phyloP scores from a whole-genome alignment of 371 early-diverging fungal species.

The Choanephora cucurbitarum region DNA sequence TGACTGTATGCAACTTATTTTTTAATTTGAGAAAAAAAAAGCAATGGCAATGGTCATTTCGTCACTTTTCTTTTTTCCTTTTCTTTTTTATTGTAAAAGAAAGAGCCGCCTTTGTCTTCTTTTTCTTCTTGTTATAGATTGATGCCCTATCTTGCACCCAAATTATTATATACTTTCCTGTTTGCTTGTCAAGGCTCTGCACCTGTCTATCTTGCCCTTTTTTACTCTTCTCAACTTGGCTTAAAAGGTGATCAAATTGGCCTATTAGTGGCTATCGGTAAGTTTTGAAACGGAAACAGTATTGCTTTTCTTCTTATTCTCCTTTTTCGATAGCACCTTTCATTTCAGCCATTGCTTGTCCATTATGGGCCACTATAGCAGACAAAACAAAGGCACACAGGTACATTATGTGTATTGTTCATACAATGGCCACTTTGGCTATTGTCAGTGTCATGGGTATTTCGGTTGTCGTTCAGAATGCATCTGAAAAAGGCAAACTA shows the following conservation, averaged over 20 bases:
- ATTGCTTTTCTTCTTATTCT: not conserved
- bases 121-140: constrained; percentile 2
- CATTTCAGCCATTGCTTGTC: constrained; percentile 56
- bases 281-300: not conserved
- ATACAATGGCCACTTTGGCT: constrained; percentile 50
- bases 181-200: constrained; percentile 59
- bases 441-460: constrained; percentile 60
- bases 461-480: constrained; percentile 41
- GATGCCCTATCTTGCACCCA: constrained; percentile 56
- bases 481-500: constrained; percentile 27
- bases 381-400: constrained; percentile 54
- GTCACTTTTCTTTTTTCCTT: no score
- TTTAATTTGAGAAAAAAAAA: no score
- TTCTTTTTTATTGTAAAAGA: no score
- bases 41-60: no score
- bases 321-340: constrained; percentile 42
- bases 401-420: constrained; percentile 54
- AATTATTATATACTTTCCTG: constrained; percentile 51
- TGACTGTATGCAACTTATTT: no score
- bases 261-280: constrained; percentile 54
- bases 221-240: constrained; percentile 49
- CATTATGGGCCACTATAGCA: constrained; percentile 52
- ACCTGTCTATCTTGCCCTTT: constrained; percentile 50
- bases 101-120: no score
- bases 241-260: constrained; percentile 56